Conservation (phyloP, 495 filamentous ascomycete species). For the Aspergillus incahuasiensis region DNA sequence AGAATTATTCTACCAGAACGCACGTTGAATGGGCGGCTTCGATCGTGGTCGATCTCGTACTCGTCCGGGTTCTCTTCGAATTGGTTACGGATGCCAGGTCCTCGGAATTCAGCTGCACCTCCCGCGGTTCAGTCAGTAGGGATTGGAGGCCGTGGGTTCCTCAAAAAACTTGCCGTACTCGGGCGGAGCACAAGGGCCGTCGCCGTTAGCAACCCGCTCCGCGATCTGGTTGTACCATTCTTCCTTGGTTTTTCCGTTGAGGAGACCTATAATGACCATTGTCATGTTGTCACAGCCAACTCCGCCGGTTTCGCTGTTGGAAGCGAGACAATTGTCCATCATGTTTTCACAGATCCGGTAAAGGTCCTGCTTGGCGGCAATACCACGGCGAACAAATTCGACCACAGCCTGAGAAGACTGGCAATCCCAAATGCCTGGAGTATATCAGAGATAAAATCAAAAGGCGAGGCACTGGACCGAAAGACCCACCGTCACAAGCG, state of each 20-base stretch:
- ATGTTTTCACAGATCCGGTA: conserved; percentile 97
- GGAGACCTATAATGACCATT: conserved; percentile 84
- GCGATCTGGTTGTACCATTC: conserved; percentile 97
- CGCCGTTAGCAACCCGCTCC: conserved; percentile 89
- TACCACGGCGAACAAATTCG: conserved; percentile 93
- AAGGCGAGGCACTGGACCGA: background rate
- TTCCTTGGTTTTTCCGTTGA: conserved; percentile 87
- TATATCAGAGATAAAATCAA: background rate
- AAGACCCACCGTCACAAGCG: conserved; percentile 83
- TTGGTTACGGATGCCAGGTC: conserved; percentile 73
- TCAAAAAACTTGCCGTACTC: conserved; percentile 90
- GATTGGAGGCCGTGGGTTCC: conserved; percentile 41
- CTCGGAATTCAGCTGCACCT: conserved; percentile 88
- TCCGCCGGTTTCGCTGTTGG: conserved; percentile 94
- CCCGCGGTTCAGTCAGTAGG: conserved; percentile 43
- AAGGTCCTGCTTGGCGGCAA: conserved; percentile 90
- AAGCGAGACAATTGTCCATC: conserved; percentile 99
- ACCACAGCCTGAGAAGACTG: conserved; percentile 96
- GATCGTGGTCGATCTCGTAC: conserved; percentile 78
- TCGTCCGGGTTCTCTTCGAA: conserved; percentile 91
- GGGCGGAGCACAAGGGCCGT: conserved; percentile 96
- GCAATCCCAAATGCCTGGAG: conserved; percentile 95
- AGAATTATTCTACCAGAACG: conserved; percentile 82
- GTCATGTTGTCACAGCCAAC: conserved; percentile 99
- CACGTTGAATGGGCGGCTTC: conserved; percentile 55